phyloP scores from a whole-genome alignment of 176 grass and related monocot species.

The Oryza glaberrima region DNA sequence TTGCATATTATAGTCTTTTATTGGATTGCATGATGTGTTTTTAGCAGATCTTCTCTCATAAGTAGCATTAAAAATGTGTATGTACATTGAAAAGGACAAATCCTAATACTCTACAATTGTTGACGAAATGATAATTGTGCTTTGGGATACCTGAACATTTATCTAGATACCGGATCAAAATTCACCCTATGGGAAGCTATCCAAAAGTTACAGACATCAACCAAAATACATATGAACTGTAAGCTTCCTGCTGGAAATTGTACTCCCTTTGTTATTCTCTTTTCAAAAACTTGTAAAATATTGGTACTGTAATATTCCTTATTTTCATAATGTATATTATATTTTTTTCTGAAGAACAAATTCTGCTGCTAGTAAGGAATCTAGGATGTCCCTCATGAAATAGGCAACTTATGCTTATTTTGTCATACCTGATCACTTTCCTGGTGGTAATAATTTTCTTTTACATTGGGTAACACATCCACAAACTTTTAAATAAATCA shows the following conservation, averaged over 20 bases:
- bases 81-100: background rate
- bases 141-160: constrained; percentile 33
- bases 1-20: background rate
- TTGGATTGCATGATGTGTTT: background rate
- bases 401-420: background rate
- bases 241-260: constrained; percentile 43
- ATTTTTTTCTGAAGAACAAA: background rate
- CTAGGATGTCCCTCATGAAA: background rate
- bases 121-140: constrained; percentile 2
- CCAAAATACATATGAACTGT: constrained; percentile 95
- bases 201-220: constrained; percentile 80
- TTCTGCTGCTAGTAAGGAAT: constrained; percentile 21
- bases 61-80: background rate
- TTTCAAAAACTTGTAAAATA: background rate
- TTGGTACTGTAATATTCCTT: background rate
- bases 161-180: constrained; percentile 92
- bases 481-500: background rate
- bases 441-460: background rate
- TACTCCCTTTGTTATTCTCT: background rate
- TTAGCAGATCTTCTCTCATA: background rate
- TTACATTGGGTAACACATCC: background rate
- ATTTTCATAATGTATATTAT: background rate
- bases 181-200: constrained; percentile 98
- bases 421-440: constrained; percentile 5
- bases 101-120: background rate